Evolutionary conservation across 495 filamentous ascomycete species (phyloP), one percentile per base, ranked within the genome.

Genomic region (Platismatia glauca): DNA sequence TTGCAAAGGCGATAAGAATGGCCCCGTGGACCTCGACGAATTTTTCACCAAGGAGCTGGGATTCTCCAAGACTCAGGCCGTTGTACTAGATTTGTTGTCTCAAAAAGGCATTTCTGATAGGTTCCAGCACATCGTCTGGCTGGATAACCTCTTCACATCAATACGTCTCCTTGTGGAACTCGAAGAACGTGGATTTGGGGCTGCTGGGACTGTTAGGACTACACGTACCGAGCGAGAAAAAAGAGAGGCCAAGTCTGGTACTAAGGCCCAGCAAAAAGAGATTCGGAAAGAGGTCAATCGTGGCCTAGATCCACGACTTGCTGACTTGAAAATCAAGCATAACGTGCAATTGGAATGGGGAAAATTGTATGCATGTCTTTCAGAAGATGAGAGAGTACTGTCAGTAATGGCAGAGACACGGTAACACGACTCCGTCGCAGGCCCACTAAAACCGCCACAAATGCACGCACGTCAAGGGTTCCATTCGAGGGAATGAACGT

Each of bases 121-220:
- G 13, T 18, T 35, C 7, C 35, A 5, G 9, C 29, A 55, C 20
- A 34, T 55, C 8, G n/a, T 55, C 16, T 55, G 29, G 53, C 53
- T 55, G 18, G 53, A 55, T 55, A 55, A 55, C 29, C 15, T 55
- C 7, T 55, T 55, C n/a, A 55, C 29, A 9, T 55, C 29, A 31
- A 31, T 31, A 1, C 53, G 53, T 0, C 53, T 55, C 1, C 31
- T 55, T n/a, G n/a, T n/a, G n/a, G n/a, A n/a, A 20, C 29, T 55
- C 2, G 11, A 34, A 8, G 12, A 55, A 3, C 13, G 20, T 13
- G 31, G 29, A 31, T 55, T 55, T 18, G 29, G 53, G 7, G 29
- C 53, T 33, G 15, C 29, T 15, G 29, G 53, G 18, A 55, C 29
- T 34, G 29, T 55, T 7, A 5, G 53, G 18, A 55, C 53, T n/a